Evolutionary conservation across 805 yeast genomes (phyloP), one percentile per base, ranked within the genome.

Genomic region (Sugiyamaella boreocaroliniensis): DNA sequence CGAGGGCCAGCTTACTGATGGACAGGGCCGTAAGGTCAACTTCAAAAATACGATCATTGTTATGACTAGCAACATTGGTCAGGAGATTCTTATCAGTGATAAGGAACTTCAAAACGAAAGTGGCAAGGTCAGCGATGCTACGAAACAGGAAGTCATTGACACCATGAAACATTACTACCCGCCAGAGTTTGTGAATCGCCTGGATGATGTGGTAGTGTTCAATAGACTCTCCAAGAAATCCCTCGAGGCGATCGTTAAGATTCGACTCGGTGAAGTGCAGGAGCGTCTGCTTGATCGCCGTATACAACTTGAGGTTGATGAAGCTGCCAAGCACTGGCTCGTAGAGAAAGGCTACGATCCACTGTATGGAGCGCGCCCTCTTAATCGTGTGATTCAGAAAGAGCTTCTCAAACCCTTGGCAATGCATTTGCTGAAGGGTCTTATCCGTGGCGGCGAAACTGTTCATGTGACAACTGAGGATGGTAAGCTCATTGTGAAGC

Each of bases 1-100:
- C 68, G 99, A 92, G 69, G 99, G 99, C 52, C 81, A 86, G 50
- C 76, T 92, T 61, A 92, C 98, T 0, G 99, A 92, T 67, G 85
- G 96, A 1, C 96, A 89, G 64, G 99, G 99, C 29, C 87, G 89
- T 55, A 86, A 85, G 59, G 89, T 93, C 47, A 97, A 93, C 68
- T 92, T 92, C 80, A 81, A 90, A 60, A 93, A 93, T 68, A 88
- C 98, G 0, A 86, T 92, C 52, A 89, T 92, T 62, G 95, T 93
- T 12, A 89, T 92, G 96, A 92, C 99, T 0, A 87, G 96, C 1
- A 92, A 92, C 68, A 87, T 93, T 62, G 99, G 99, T 8, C 98
- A 93, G 69, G 97, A 90, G 58, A 78, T 86, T 43, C 75, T 93
- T 60, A 70, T 89, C 43, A 75, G 82, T 20, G 96, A 87, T 61